A percentile compares a stretch with the other conserved stretches of the same genome.
Evolutionary conservation across 371 early-diverging fungal genomes (phyloP).

Genomic region (Umbelopsis sp.): DNA sequence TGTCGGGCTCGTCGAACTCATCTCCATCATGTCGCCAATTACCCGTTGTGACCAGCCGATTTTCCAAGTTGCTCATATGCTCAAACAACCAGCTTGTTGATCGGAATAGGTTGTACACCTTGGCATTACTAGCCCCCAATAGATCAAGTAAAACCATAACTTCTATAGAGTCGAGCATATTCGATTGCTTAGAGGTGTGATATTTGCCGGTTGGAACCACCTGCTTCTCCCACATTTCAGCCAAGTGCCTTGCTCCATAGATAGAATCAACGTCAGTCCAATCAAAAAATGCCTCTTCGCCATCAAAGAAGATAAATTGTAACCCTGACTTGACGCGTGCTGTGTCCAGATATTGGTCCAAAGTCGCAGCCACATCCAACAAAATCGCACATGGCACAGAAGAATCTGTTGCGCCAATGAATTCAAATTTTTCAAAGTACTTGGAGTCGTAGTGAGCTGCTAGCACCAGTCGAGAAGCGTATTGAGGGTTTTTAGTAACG

Average conservation of each 20-base stretch:
- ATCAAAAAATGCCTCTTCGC: slow-evolving; percentile 89
- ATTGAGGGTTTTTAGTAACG: slow-evolving; percentile 80
- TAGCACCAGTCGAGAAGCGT: slow-evolving; percentile 74
- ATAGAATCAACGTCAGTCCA: slow-evolving; percentile 87
- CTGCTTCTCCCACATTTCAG: slow-evolving; percentile 44
- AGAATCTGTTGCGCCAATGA: slow-evolving; percentile 86
- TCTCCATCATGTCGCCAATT: slow-evolving; percentile 26
- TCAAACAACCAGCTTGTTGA: slow-evolving; percentile 65
- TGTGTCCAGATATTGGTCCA: slow-evolving; percentile 22
- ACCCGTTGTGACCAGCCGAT: slow-evolving; percentile 32
- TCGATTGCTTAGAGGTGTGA: slow-evolving; percentile 25
- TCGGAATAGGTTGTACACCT: slow-evolving; percentile 63
- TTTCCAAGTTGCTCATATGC: slow-evolving; percentile 52
- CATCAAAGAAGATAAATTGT: slow-evolving; percentile 96
- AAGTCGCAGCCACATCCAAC: slow-evolving; percentile 75
- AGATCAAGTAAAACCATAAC: slow-evolving; percentile 88
- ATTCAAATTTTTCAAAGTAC: slow-evolving; percentile 62
- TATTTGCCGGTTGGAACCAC: slow-evolving; percentile 24
- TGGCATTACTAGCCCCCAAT: slow-evolving; percentile 64
- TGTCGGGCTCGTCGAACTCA: slow-evolving; percentile 30
- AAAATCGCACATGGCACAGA: slow-evolving; percentile 89
- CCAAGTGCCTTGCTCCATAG: slow-evolving; percentile 84
- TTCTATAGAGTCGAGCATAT: slow-evolving; percentile 73
- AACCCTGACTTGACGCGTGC: slow-evolving; percentile 47
- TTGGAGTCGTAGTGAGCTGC: slow-evolving; percentile 95